Evolutionary conservation across 2,329 filamentous ascomycete genomes (phyloP).

Genomic region (Venturia oleaginea): DNA sequence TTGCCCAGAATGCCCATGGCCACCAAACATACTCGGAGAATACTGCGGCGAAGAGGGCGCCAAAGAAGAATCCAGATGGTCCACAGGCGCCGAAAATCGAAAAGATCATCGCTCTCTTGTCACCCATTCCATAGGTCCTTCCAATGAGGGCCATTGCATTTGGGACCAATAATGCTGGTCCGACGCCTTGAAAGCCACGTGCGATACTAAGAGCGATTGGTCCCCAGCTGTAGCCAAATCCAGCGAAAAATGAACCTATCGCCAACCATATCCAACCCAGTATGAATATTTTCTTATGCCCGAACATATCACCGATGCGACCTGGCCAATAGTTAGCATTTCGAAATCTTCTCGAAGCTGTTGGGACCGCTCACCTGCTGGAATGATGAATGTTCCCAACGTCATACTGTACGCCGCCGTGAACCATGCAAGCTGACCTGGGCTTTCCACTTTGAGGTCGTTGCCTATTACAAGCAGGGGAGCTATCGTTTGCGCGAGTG

Average conservation of each 20-base stretch:
- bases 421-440: slow-evolving; percentile 46
- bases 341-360: neutral
- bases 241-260: slow-evolving; percentile 29
- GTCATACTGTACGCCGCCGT: slow-evolving; percentile 48
- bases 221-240: slow-evolving; percentile 30
- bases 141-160: slow-evolving; percentile 16
- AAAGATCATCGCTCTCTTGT: slow-evolving; percentile 12
- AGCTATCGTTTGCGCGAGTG: slow-evolving; percentile 14
- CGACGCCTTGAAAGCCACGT: slow-evolving; percentile 44
- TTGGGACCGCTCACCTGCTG: slow-evolving; percentile 17
- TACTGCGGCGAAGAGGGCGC: slow-evolving; percentile 8
- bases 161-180: slow-evolving; percentile 17
- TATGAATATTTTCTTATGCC: slow-evolving; percentile 28
- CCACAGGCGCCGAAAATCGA: slow-evolving; percentile 13
- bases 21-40: slow-evolving; percentile 19
- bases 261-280: slow-evolving; percentile 29
- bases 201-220: slow-evolving; percentile 41
- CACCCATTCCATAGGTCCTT: slow-evolving; percentile 13
- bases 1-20: slow-evolving; percentile 26
- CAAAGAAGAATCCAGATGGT: slow-evolving; percentile 12
- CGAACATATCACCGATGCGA: slow-evolving; percentile 30
- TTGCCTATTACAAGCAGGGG: slow-evolving; percentile 14
- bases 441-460: slow-evolving; percentile 8
- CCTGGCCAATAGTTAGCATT: slow-evolving; percentile 18
- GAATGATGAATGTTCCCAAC: slow-evolving; percentile 31